phyloP scores from a whole-genome alignment of 495 filamentous ascomycete species.

The Echria macrotheca region DNA sequence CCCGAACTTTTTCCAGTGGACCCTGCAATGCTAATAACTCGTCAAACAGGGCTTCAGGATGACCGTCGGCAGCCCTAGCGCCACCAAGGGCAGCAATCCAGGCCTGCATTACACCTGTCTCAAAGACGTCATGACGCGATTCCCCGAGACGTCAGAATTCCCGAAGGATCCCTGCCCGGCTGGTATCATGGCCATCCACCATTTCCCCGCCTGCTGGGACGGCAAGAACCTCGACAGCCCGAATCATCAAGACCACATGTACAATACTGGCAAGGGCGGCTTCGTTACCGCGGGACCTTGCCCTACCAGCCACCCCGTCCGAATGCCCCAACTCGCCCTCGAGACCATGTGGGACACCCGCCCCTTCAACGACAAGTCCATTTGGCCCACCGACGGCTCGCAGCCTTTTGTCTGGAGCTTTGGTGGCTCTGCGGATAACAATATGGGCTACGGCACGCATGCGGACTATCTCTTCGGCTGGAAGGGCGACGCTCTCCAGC shows the following conservation, averaged over 20 bases:
- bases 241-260: conserved; percentile 37
- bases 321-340: conserved; percentile 34
- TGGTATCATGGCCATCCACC: conserved; percentile 35
- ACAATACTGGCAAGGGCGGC: conserved; percentile 31
- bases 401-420: conserved; percentile 40
- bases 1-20: no score
- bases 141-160: conserved; percentile 20
- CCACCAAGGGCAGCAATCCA: conserved; percentile 20
- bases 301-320: conserved; percentile 29
- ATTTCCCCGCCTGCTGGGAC: conserved; percentile 26
- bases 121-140: conserved; percentile 18
- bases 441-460: conserved; percentile 35
- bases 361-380: conserved; percentile 30
- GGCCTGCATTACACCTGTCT: conserved; percentile 30
- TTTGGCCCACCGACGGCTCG: conserved; percentile 40
- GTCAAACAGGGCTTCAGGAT: conserved; percentile 53
- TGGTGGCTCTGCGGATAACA: neutral
- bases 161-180: conserved; percentile 24
- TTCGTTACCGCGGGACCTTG: conserved; percentile 31
- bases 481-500: conserved; percentile 33
- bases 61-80: conserved; percentile 56
- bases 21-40: conserved; percentile 12
- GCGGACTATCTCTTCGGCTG: conserved; percentile 29
- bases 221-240: conserved; percentile 28
- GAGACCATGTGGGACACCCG: conserved; percentile 40